phyloP scores from a whole-genome alignment of 2,329 filamentous ascomycete species.

The Aspergillus cejpii region DNA sequence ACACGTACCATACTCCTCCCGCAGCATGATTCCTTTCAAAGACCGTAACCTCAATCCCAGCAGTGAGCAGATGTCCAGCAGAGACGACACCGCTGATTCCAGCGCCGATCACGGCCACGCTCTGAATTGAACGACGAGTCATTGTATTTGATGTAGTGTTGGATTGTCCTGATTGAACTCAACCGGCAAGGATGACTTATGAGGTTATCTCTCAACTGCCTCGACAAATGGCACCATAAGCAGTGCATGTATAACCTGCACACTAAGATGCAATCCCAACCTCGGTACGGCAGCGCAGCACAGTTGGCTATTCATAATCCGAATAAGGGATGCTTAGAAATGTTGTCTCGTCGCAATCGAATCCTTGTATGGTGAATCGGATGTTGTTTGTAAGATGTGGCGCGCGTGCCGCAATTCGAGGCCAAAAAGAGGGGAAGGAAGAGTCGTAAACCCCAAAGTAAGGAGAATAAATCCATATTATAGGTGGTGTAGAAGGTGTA shows the following conservation, averaged over 20 bases:
- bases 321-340: not conserved
- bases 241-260: too few species aligned
- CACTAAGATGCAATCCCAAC: too few species aligned
- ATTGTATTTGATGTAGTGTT: conserved; percentile 12
- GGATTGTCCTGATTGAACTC: not conserved
- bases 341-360: conserved; percentile 15
- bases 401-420: not conserved
- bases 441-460: conserved; percentile 5
- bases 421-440: not conserved
- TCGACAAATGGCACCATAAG: too few species aligned
- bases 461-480: not conserved
- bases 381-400: not conserved
- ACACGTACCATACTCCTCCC: conserved; percentile 52
- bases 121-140: conserved; percentile 14
- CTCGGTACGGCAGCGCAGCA: too few species aligned
- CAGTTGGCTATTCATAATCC: too few species aligned
- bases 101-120: conserved; percentile 47
- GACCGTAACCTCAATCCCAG: conserved; percentile 46
- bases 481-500: conserved; percentile 19
- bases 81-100: conserved; percentile 47
- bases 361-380: conserved; percentile 20
- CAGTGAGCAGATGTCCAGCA: conserved; percentile 43
- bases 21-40: conserved; percentile 49
- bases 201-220: not conserved
- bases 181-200: not conserved